Evolutionary conservation across 169 alveolate genomes (phyloP).

Genomic region (Theileria parva): DNA sequence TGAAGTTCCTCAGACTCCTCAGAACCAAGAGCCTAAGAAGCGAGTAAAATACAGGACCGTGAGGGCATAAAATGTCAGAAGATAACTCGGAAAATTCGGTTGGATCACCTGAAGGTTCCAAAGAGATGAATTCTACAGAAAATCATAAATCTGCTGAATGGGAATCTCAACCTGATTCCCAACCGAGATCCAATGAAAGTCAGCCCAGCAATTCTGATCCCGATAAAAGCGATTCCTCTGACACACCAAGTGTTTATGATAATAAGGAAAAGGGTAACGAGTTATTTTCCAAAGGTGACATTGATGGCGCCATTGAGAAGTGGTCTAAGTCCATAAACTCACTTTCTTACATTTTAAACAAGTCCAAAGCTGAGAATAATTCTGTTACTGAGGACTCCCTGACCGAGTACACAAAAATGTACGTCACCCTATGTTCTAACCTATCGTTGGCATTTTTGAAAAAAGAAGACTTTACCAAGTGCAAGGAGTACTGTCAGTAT

Average conservation of each 20-base stretch:
- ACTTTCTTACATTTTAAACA: constrained; percentile 36
- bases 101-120: neutral
- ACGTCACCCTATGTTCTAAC: constrained; percentile 36
- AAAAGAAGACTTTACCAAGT: constrained; percentile 36
- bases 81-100: neutral
- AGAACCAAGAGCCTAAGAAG: constrained; percentile 14
- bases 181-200: neutral
- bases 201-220: neutral
- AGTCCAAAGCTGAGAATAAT: constrained; percentile 13
- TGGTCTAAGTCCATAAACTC: constrained; percentile 47
- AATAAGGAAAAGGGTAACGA: constrained; percentile 46
- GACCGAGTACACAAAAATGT: constrained; percentile 5
- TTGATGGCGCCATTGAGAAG: constrained; percentile 53
- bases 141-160: neutral
- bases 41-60: constrained; percentile 36
- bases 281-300: constrained; percentile 44
- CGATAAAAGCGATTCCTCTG: neutral
- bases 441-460: constrained; percentile 52
- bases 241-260: neutral
- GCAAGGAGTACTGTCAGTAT: constrained; percentile 37
- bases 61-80: constrained; percentile 10
- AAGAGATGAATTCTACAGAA: neutral
- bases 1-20: constrained; percentile 17
- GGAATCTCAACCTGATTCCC: neutral
- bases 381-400: constrained; percentile 16